phyloP scores from a whole-genome alignment of 805 yeast genomes.

The Zygoascus bituminiphila region DNA sequence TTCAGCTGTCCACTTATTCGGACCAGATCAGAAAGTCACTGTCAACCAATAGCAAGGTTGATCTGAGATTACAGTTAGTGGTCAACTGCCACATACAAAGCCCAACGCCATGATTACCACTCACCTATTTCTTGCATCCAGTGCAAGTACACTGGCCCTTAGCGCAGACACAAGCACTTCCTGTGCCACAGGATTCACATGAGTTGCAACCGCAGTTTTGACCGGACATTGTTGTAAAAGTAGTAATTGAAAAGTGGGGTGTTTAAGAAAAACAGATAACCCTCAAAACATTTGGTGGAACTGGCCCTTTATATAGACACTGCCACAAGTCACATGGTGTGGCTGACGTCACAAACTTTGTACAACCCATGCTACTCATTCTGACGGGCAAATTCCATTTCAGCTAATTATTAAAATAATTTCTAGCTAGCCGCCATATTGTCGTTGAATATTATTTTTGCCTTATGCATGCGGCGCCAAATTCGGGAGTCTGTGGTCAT shows the following conservation, averaged over 20 bases:
- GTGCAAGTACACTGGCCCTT: constrained; percentile 6
- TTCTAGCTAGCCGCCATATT: too few relatives aligned
- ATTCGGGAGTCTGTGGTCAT: too few relatives aligned
- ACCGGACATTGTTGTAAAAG: background rate
- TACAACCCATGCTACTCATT: background rate
- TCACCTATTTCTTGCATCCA: constrained; percentile 8
- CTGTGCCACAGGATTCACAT: constrained; percentile 1
- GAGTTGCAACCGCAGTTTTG: constrained; percentile 1
- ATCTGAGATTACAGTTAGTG: too few relatives aligned
- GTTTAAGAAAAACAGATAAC: background rate
- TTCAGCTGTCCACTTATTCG: background rate
- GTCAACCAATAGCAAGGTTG: too few relatives aligned
- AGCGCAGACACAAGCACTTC: constrained; percentile 4
- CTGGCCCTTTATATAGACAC: background rate
- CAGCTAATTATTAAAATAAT: background rate
- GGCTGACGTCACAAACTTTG: background rate
- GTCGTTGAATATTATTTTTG: too few relatives aligned
- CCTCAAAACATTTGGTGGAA: too few relatives aligned
- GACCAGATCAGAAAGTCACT: too few relatives aligned
- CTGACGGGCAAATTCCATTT: background rate
- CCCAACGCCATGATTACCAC: background rate
- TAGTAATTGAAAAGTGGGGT: background rate
- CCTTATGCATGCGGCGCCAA: too few relatives aligned
- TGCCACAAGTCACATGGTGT: background rate
- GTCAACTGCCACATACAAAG: background rate